Conservation (phyloP, 768 basidiomycete species). For the Fistulinella prunicolor region DNA sequence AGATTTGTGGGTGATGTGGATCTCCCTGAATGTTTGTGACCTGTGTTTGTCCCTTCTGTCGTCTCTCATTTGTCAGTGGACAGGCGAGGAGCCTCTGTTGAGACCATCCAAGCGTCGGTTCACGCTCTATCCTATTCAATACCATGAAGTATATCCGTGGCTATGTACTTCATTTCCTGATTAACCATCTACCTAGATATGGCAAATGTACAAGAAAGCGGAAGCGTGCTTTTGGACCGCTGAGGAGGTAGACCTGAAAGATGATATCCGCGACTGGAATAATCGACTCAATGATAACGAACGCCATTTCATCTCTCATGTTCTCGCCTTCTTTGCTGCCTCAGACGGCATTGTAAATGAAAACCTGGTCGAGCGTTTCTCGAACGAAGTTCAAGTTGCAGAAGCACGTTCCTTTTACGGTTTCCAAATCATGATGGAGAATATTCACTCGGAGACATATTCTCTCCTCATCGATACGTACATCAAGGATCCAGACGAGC, state of each 20-base stretch:
- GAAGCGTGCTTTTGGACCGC: not conserved
- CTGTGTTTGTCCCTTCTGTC: not conserved
- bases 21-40: not conserved
- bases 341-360: constrained; percentile 97
- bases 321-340: constrained; percentile 95
- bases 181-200: not conserved
- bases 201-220: not conserved
- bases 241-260: not conserved
- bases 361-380: constrained; percentile 92
- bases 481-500: constrained; percentile 74
- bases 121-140: not conserved
- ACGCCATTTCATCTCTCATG: constrained; percentile 85
- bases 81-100: not conserved
- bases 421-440: constrained; percentile 99
- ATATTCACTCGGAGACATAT: constrained; percentile 95
- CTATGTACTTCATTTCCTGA: not conserved
- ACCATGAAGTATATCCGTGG: not conserved
- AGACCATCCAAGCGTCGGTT: not conserved
- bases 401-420: constrained; percentile 97
- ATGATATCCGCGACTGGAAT: constrained; percentile 1
- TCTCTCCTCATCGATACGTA: constrained; percentile 94
- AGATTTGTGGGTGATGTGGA: not conserved
- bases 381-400: constrained; percentile 85
- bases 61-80: not conserved
- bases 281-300: constrained; percentile 66